Percentiles rank a stretch among this genome's conserved stretches.
phyloP scores from a whole-genome alignment of 106 monocot species.

The Acorus calamus region DNA sequence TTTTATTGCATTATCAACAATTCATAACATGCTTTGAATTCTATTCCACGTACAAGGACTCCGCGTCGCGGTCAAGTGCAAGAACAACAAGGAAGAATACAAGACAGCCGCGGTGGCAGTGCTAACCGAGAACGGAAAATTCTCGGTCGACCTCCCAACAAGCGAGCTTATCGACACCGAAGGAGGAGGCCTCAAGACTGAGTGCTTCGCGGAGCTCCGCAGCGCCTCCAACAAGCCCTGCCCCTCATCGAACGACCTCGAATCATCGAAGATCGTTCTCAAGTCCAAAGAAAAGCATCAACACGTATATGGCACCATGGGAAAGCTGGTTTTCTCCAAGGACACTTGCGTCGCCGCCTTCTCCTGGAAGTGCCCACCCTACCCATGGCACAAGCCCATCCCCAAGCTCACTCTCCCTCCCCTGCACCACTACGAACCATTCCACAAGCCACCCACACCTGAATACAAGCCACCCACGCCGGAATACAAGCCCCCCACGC shows the following conservation, averaged over 20 bases:
- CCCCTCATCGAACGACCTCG: not conserved
- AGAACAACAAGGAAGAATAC: constrained; percentile 11
- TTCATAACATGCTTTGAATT: too few relatives aligned
- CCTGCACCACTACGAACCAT: too few relatives aligned
- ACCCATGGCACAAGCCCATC: too few relatives aligned
- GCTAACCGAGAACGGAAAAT: constrained; percentile 19
- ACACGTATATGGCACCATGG: not conserved
- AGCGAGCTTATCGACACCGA: not conserved
- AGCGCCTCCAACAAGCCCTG: constrained; percentile 14
- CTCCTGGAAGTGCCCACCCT: too few relatives aligned
- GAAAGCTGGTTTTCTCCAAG: constrained; percentile 19
- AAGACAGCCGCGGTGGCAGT: constrained; percentile 8
- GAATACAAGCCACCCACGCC: too few relatives aligned
- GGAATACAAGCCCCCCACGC: too few relatives aligned
- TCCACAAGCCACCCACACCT: too few relatives aligned
- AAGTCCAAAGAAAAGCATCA: not conserved
- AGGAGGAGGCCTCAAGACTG: constrained; percentile 9
- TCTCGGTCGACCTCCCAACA: constrained; percentile 14
- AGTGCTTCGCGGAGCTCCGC: constrained; percentile 32
- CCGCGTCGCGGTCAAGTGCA: constrained; percentile 30
- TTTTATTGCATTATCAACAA: too few relatives aligned
- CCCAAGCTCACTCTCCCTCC: too few relatives aligned
- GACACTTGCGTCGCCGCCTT: constrained; percentile 17
- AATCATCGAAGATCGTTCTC: constrained; percentile 2
- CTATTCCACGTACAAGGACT: constrained; percentile 15